Percentiles rank a stretch among this genome's conserved stretches.
phyloP scores from a whole-genome alignment of 2,329 filamentous ascomycete genomes.

The Fusarium anthophilum region DNA sequence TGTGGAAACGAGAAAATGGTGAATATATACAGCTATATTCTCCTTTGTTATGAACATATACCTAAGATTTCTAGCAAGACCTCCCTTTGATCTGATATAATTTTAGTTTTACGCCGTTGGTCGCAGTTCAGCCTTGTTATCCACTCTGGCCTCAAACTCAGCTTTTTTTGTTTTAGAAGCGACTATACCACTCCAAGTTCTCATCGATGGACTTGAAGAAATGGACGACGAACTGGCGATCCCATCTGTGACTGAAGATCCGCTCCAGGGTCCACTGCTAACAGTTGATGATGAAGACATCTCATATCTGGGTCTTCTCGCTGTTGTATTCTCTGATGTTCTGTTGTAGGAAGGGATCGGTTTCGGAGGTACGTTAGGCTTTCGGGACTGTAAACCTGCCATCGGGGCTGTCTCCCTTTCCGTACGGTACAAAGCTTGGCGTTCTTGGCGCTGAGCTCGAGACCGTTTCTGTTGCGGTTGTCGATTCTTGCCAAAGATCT shows the following conservation, averaged over 20 bases:
- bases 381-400: fast-evolving
- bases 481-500: background rate
- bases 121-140: background rate
- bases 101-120: fast-evolving
- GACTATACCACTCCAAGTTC: background rate
- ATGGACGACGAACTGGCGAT: background rate
- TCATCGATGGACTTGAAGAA: background rate
- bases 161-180: background rate
- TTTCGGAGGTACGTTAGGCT: background rate
- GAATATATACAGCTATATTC: fast-evolving
- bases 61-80: background rate
- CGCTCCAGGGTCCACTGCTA: background rate
- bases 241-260: background rate
- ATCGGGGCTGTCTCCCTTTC: background rate
- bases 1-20: background rate
- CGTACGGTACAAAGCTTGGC: background rate
- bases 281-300: background rate
- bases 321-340: background rate
- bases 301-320: background rate
- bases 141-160: background rate
- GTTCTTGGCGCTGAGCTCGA: background rate
- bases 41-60: fast-evolving
- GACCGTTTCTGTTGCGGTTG: background rate
- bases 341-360: fast-evolving
- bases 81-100: fast-evolving